Base-by-base conservation (phyloP, 306 rosid species). In the Cyclanthera cordifolia region DNA sequence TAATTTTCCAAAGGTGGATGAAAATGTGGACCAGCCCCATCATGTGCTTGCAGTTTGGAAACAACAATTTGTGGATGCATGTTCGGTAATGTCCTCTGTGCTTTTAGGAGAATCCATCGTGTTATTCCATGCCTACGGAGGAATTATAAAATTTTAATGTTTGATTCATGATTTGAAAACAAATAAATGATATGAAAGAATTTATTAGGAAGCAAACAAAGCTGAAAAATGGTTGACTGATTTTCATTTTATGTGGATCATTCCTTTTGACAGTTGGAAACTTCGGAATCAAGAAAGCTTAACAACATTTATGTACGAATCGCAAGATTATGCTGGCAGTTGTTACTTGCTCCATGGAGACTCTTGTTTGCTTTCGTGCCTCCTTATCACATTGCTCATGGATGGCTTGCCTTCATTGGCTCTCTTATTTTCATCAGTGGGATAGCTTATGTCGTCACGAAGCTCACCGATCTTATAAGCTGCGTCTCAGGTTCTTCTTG, bases 391-490 rank as follows among this genome's bases (percentile, higher is more conserved):
- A 86, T 93, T 69, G 91, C 89, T 75, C 96, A 89, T 78, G 99
- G 99, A 56, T 93, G 99, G 99, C 60, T 85, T 61, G 86, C 99
- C 76, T 93, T 93, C 80, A 77, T 86, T 69, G 76, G 90, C 77
- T 87, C 95, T 72, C 82, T 93, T 59, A 24, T 86, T 68, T 93
- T 93, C 85, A 93, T 93, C 84, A 89, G 96, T 57, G 88, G 87
- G 64, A 93, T 90, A 55, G 91, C 98, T 73, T 89, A 87, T 77
- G 34, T 84, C 37, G 95, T 93, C 59, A 93, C 98, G 19, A 37
- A 81, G 72, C 55, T 93, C 78, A 89, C 98, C n/a, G 95, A 93
- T 77, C 79, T 89, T 65, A 89, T 93, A 76, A 93, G 96, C 74
- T 93, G 96, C 80, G 95, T 87, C 79, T 84, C 98, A 86, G 98